Base-by-base conservation (phyloP, 441 rosid species). In the Dalechampia spathulata region DNA sequence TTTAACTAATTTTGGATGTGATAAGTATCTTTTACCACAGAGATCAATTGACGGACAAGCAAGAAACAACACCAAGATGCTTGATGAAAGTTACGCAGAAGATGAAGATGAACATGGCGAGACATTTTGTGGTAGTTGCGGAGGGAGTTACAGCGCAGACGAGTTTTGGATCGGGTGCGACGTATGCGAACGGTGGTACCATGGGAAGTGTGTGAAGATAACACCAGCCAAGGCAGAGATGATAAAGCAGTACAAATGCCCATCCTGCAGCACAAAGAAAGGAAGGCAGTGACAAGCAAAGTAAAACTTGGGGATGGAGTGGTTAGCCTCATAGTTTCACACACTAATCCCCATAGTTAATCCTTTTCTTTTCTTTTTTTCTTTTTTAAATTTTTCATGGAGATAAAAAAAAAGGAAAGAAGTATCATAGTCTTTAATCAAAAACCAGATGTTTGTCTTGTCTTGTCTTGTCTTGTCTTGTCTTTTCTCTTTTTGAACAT, bases 151-250 rank as follows among this genome's bases (percentile, higher is more conserved):
- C 78, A 80, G 60, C 32, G 72, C 79, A 2, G 87, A 80, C 5
- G 86, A 86, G 74, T 89, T 86, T 59, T 86, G 92, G 95, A 86
- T 89, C 19, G 80, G 96, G 12, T 89, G 95, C 23, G 95, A 86
- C 45, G 67, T 82, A 9, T 86, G 95, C 17, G 96, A 89, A 66
- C 71, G 76, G 58, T 89, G 96, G 95, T 89, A 78, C 67, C 96
- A 82, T 26, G 95, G 95, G 2, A 89, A 82, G 65, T 86, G 95
- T 46, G 92, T 86, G 63, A 82, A 82, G 75, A 86, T 86, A 65
- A 80, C 92, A 23, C 96, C 95, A 0, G 86, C 92, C 26, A 86
- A 83, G 69, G 96, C 96, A 2, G 88, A 86, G 56, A 76, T 58
- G 66, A 87, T 90, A 69, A 83, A 80, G 77, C 87, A 85, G 52